Base-by-base conservation (phyloP, 2,329 filamentous ascomycete genomes). In the Cladophialophora chaetospira region DNA sequence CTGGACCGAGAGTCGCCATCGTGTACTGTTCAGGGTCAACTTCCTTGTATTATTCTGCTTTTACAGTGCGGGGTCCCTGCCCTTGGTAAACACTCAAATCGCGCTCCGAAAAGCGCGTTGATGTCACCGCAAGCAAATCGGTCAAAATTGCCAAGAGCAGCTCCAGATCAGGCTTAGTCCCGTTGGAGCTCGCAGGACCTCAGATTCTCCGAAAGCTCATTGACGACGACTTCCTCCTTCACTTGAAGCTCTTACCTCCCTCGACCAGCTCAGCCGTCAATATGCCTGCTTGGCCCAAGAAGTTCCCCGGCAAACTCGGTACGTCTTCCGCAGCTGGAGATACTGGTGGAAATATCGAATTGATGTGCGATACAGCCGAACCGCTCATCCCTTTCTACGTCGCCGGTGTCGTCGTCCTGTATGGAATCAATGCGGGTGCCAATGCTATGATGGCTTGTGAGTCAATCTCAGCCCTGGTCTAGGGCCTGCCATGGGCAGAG, bases 351-450 rank as follows among this genome's bases (percentile, higher is more conserved):
- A n/a, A 33, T 11, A 50, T 11, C 8, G 5, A 3, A 31, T 40
- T 44, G 11, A 55, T 35, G 25, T 25, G 23, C 38, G 11, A 52
- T 71, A 74, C 73, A 97, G 93, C 90, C 80, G 84, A 85, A 82
- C 91, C 93, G 69, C 87, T 95, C 87, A 86, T 85, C 75, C 93
- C 93, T 68, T 97, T 97, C 85, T 94, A 92, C 82, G 82, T 83
- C 77, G 93, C 93, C 75, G 91, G 93, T 96, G 73, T 88, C 63
- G 79, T 97, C 75, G 87, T 99, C 74, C 83, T 89, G 73, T 97
- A 95, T 80, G 94, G 92, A 72, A 81, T 96, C 81, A 96, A 95
- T 83, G 84, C 89, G 63, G 83, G 87, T 68, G 88, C 91, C 73
- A 88, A 82, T 74, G 78, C 84, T 69, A 83, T 96, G 80, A 86